Conservation (phyloP, 352 stramenopile genomes). For the Phytophthora cryptogea region DNA sequence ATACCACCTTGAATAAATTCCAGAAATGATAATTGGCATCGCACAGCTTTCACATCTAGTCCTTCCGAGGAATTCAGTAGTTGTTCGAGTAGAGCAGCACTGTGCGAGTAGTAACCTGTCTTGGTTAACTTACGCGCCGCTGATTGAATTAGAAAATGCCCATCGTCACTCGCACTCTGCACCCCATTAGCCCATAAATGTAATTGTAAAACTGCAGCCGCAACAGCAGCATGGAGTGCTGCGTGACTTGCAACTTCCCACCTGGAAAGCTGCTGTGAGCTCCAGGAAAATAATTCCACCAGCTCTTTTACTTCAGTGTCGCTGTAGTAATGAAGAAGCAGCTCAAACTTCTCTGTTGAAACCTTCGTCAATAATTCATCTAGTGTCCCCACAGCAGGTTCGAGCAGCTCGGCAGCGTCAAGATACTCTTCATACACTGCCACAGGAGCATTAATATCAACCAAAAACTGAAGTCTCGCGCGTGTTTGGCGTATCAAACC, state of each 20-base stretch:
- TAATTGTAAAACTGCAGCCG: constrained; percentile 21
- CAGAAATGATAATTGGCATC: constrained; percentile 36
- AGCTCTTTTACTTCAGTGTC: constrained; percentile 13
- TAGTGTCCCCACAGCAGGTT: constrained; percentile 14
- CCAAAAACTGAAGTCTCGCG: constrained; percentile 44
- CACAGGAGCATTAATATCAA: constrained; percentile 36
- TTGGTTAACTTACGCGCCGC: constrained; percentile 22
- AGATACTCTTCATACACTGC: constrained; percentile 40
- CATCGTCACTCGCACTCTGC: neutral
- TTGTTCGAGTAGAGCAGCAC: constrained; percentile 20
- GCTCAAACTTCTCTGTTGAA: neutral
- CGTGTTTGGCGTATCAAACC: constrained; percentile 25
- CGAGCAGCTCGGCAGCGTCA: constrained; percentile 16
- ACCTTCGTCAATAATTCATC: constrained; percentile 30
- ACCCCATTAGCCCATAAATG: neutral
- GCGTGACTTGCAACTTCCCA: constrained; percentile 30
- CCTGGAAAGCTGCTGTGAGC: constrained; percentile 16
- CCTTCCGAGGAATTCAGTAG: neutral
- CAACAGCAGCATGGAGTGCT: constrained; percentile 34
- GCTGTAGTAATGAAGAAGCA: neutral
- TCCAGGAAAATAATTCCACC: constrained; percentile 30
- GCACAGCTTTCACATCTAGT: neutral
- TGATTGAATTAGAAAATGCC: constrained; percentile 4
- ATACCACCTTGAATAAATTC: constrained; percentile 39
- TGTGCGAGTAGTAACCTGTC: constrained; percentile 35